A percentile compares a stretch with the other conserved stretches of the same genome.
Conservation (phyloP, 116 monocot species). For the Zostera marina region DNA sequence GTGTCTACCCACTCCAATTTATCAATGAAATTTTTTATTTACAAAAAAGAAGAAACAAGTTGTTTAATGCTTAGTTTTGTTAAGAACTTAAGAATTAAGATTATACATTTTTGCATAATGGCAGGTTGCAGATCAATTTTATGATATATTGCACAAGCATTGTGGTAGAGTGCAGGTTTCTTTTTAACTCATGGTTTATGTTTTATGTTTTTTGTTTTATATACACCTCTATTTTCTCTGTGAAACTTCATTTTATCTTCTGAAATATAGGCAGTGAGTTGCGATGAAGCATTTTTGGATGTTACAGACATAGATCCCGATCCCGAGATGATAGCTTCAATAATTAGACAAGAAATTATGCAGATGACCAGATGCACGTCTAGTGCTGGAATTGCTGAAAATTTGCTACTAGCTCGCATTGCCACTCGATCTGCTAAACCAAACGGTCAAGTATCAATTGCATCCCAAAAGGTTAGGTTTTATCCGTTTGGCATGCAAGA, state of each 20-base stretch:
- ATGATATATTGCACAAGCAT: slow-evolving; percentile 82
- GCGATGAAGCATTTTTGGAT: slow-evolving; percentile 97
- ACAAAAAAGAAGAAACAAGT: too few species aligned
- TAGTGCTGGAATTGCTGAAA: slow-evolving; percentile 28
- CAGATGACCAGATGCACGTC: slow-evolving; percentile 26
- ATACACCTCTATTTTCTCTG: not conserved
- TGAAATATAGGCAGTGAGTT: slow-evolving; percentile 70
- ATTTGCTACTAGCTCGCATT: slow-evolving; percentile 46
- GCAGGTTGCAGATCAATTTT: slow-evolving; percentile 96
- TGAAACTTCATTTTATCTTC: slow-evolving; percentile 5
- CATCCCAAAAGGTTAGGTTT: slow-evolving; percentile 6
- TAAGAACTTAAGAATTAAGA: too few species aligned
- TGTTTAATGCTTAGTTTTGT: too few species aligned
- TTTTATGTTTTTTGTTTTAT: slow-evolving; percentile 2
- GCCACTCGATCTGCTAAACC: slow-evolving; percentile 93
- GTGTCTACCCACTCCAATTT: too few species aligned
- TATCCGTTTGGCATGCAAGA: not conserved
- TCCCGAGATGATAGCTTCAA: slow-evolving; percentile 46
- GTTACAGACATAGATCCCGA: slow-evolving; percentile 28
- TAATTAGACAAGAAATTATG: slow-evolving; percentile 12
- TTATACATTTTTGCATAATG: slow-evolving; percentile 7
- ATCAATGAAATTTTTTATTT: too few species aligned
- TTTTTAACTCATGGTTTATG: not conserved
- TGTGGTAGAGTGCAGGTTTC: slow-evolving; percentile 75
- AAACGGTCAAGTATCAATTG: slow-evolving; percentile 37